Conservation (phyloP, 306 rosid species). For the Senna siamea region DNA sequence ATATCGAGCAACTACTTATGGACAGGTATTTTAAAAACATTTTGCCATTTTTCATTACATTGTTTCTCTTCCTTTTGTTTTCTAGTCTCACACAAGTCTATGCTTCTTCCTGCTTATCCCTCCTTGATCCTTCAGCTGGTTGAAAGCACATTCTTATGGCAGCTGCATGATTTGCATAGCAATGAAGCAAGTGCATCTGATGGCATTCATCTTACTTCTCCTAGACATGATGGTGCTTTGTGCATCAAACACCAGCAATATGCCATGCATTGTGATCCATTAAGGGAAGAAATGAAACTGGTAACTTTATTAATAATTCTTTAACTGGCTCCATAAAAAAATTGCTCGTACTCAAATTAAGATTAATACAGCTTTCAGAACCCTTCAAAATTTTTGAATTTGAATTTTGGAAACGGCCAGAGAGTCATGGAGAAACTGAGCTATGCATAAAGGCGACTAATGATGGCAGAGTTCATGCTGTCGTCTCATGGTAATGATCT, state of each 20-base stretch:
- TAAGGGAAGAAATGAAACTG: slow-evolving; percentile 68
- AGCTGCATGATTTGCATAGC: slow-evolving; percentile 74
- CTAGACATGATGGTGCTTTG: slow-evolving; percentile 52
- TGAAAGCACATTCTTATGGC: slow-evolving; percentile 74
- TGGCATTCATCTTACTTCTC: slow-evolving; percentile 69
- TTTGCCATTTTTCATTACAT: slow-evolving; percentile 8
- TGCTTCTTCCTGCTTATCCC: not conserved
- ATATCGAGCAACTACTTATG: slow-evolving; percentile 74
- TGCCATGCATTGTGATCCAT: slow-evolving; percentile 73
- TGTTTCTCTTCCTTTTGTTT: not conserved
- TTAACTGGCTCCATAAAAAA: slow-evolving; percentile 30
- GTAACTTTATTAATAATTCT: slow-evolving; percentile 49
- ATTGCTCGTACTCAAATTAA: slow-evolving; percentile 53
- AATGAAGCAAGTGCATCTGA: slow-evolving; percentile 63
- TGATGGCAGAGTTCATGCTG: slow-evolving; percentile 78
- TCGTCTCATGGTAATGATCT: slow-evolving; percentile 79
- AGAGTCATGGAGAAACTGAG: slow-evolving; percentile 69
- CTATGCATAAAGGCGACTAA: slow-evolving; percentile 62
- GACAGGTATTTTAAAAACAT: slow-evolving; percentile 60
- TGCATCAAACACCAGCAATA: slow-evolving; percentile 68
- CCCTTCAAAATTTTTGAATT: slow-evolving; percentile 98
- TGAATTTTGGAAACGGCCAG: slow-evolving; percentile 98
- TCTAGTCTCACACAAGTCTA: slow-evolving; percentile 29
- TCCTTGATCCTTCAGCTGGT: slow-evolving; percentile 79
- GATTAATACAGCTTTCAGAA: slow-evolving; percentile 89